These are phyloP conservation scores for Starmerella davenportii DNA, from an alignment of 805 yeast species.

Conservation along the genomic window DNA sequence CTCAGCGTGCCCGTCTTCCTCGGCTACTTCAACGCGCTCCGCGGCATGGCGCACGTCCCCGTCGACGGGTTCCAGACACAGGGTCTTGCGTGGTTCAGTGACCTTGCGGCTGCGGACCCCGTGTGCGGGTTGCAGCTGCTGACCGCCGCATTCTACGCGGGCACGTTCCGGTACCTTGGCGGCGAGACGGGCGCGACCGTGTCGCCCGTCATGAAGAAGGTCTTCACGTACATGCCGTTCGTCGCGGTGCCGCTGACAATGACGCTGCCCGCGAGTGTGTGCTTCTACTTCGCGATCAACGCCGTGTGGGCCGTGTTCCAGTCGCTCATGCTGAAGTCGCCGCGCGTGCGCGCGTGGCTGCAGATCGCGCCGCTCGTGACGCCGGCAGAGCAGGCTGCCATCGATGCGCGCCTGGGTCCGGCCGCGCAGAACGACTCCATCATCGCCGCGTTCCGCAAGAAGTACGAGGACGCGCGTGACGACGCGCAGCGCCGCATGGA, in stretches of 20 bases:
- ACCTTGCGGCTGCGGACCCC: conserved; percentile 73
- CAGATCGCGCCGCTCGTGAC: conserved; percentile 47
- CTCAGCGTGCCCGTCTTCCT: conserved; percentile 62
- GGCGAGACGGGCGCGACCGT: conserved; percentile 78
- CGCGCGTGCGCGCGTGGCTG: conserved; percentile 36
- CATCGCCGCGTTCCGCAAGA: conserved; percentile 16
- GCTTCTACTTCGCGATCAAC: conserved; percentile 69
- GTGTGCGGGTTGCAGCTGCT: conserved; percentile 71
- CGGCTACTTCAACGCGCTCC: conserved; percentile 73
- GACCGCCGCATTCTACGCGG: conserved; percentile 60
- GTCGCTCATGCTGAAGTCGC: conserved; percentile 43
- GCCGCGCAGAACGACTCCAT: conserved; percentile 17
- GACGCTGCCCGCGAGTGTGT: conserved; percentile 68
- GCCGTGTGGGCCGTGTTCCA: conserved; percentile 60
- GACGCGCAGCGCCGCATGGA: conserved; percentile 22
- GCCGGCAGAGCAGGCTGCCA: conserved; percentile 27
- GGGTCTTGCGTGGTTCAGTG: conserved; percentile 72
- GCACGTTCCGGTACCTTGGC: conserved; percentile 55
- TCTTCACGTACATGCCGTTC: conserved; percentile 59
- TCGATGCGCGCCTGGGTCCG: conserved; percentile 16
- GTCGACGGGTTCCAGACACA: conserved; percentile 64
- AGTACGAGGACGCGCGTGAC: conserved; percentile 20
- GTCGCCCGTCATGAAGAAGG: conserved; percentile 46
- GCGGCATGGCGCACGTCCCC: conserved; percentile 67
- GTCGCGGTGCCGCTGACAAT: conserved; percentile 76